phyloP scores from a whole-genome alignment of 23 red algal genomes.

The Chondrus crispus region DNA sequence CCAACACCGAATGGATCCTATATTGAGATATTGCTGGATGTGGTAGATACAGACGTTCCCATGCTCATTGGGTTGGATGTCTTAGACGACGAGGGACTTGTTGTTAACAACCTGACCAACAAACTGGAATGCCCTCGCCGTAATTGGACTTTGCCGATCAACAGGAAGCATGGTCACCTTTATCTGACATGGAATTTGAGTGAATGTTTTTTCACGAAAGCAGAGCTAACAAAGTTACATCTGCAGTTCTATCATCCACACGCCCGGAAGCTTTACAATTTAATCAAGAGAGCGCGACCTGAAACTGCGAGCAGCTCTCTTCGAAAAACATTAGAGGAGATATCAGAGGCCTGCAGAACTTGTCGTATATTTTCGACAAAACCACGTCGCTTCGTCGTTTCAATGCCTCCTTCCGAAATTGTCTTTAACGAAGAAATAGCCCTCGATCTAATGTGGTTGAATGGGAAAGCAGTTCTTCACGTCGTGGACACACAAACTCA shows the following conservation, averaged over 20 bases:
- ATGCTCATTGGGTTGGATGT: background rate
- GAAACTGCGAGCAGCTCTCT: too few species aligned
- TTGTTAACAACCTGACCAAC: background rate
- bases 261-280: background rate
- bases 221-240: background rate
- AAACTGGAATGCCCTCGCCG: background rate
- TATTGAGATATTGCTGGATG: background rate
- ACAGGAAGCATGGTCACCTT: background rate
- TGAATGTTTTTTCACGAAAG: background rate
- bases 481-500: background rate
- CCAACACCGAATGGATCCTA: background rate
- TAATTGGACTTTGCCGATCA: background rate
- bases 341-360: background rate
- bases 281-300: background rate
- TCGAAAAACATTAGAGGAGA: background rate
- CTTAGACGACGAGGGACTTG: background rate
- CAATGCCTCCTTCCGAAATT: background rate
- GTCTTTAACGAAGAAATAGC: background rate
- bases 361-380: background rate
- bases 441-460: background rate
- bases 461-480: background rate
- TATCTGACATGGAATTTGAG: background rate
- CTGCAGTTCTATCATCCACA: background rate
- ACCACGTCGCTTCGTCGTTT: background rate
- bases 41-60: background rate